Evolutionary conservation across 768 basidiomycete genomes (phyloP), one percentile per base, ranked within the genome.

Genomic region (Collybia sp.): DNA sequence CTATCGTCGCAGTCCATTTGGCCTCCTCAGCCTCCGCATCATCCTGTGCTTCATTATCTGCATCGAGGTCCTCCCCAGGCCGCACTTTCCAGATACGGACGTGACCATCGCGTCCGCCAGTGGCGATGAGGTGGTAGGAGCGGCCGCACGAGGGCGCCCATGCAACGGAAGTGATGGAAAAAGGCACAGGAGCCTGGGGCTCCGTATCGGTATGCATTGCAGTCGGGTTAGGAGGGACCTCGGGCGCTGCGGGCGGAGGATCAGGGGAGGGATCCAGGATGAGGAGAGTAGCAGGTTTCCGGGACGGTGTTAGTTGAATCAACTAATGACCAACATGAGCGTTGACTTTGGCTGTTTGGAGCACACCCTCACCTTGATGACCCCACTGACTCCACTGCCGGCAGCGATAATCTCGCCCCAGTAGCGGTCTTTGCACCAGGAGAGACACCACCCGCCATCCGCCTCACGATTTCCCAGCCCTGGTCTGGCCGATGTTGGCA

Each of bases 81-180:
- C 75, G 77, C 20, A 96, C 70, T 51, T 82, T 82, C 93, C 93
- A 97, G 51, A 99, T 89, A 50, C 92, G 68, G 11, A 97, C 93
- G 38, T 79, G 77, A 1, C 93, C 93, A 60, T 96, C 93, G 25
- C 93, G 75, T 25, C 82, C 73, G 12, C 93, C 96, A 0, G 92
- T 90, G 1, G 95, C 96, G 48, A 98, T 76, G 33, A 97, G 85
- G 58, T 98, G 95, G 64, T 93, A 95, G 1, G 89, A 89, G 19
- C 96, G 77, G 5, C 95, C 96, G 49, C 92, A 95, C 0, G 86
- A 86, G 0, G 96, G 90, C 0, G 95, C 93, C 94, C 94, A 99
- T 12, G 93, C 73, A 31, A 98, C 79, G 25, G 85, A 83, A 0
- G 87, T 88, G 42, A 95, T 78, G 2, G 94, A 79, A 34, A 71